These are phyloP conservation scores for Arthrobotrys megalospora DNA, from an alignment of 2,329 filamentous ascomycete species.

Conservation along the genomic window DNA sequence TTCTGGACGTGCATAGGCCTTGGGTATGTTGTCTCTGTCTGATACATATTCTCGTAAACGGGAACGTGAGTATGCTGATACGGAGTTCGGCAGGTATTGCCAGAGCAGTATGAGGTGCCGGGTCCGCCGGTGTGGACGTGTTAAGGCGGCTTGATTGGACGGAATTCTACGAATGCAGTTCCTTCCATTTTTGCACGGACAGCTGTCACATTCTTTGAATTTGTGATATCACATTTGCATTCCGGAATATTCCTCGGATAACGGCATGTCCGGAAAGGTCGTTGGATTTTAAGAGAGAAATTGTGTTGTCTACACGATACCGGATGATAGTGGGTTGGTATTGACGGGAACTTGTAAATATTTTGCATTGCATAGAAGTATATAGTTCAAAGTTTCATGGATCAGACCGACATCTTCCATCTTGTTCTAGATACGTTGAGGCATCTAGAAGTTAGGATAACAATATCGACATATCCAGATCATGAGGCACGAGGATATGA, in stretches of 20 bases:
- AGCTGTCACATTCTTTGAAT: not conserved
- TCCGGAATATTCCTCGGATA: not conserved
- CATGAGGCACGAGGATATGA: not conserved
- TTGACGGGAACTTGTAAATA: slow-evolving; percentile 10
- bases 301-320: not conserved
- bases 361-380: slow-evolving; percentile 18
- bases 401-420: not conserved
- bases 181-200: no score
- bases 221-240: not conserved
- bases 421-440: not conserved
- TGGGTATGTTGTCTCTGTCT: slow-evolving; percentile 27
- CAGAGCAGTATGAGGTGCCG: slow-evolving; percentile 61
- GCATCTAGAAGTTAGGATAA: not conserved
- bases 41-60: not conserved
- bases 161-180: no score
- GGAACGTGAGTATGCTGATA: not conserved
- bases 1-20: slow-evolving; percentile 61
- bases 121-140: slow-evolving; percentile 61
- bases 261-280: not conserved
- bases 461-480: not conserved
- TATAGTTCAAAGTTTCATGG: not conserved
- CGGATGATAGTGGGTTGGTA: not conserved
- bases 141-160: not conserved
- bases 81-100: slow-evolving; percentile 4
- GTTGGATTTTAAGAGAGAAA: not conserved